A percentile compares a stretch with the other conserved stretches of the same genome.
These are phyloP conservation scores for Pyrus communis DNA, from an alignment of 306 rosid genomes.

Conservation along the genomic window DNA sequence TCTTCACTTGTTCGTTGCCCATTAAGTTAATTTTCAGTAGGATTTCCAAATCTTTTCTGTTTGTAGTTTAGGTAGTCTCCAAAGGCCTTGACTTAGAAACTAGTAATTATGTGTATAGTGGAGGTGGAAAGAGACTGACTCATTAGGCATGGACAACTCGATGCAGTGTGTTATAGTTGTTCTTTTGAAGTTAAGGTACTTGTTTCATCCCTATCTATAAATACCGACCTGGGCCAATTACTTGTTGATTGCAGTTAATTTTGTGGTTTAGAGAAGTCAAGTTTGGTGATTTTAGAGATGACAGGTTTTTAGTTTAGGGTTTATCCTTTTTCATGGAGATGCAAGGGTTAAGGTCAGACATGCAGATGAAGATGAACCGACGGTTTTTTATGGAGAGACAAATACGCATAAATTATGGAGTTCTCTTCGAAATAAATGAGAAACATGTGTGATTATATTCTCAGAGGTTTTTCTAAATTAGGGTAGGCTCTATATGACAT, in stretches of 20 bases:
- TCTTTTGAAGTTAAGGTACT: conserved; percentile 18
- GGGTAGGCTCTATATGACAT: conserved; percentile 5
- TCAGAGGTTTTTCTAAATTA: conserved; percentile 15
- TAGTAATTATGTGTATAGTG: conserved; percentile 21
- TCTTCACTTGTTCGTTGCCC: conserved; percentile 8
- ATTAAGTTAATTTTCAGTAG: conserved; percentile 18
- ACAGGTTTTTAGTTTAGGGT: conserved; percentile 26
- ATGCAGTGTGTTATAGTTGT: conserved; percentile 39
- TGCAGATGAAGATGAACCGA: conserved; percentile 25
- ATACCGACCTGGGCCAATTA: not conserved
- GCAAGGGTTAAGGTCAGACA: conserved; percentile 17
- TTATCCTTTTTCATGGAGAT: conserved; percentile 32
- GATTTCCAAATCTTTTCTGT: conserved; percentile 23
- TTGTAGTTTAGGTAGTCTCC: conserved; percentile 31
- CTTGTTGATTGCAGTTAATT: conserved; percentile 19
- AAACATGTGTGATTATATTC: conserved; percentile 1
- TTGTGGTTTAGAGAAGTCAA: conserved; percentile 21
- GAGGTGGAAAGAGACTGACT: conserved; percentile 28
- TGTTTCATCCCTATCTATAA: conserved; percentile 12
- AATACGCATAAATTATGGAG: conserved; percentile 21
- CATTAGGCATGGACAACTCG: conserved; percentile 32
- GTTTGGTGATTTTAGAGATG: conserved; percentile 28
- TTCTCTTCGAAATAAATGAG: conserved; percentile 14
- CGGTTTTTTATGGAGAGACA: conserved; percentile 20
- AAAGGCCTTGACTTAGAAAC: conserved; percentile 25